Evolutionary conservation across 176 grass and related monocot species (phyloP).

Genomic region (Bonia amplexicaulis): DNA sequence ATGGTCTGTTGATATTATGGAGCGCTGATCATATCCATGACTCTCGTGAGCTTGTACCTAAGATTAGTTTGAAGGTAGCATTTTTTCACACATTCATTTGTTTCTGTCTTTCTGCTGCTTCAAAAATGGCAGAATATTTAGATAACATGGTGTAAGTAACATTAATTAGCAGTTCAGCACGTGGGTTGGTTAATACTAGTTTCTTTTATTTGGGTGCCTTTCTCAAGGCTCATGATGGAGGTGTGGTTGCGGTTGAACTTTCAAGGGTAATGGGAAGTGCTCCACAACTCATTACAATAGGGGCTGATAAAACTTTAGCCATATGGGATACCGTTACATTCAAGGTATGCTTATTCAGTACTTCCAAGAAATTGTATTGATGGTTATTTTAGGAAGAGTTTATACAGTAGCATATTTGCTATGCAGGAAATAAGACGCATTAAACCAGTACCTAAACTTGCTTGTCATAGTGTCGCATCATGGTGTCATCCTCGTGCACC

Average conservation of each 20-base stretch:
- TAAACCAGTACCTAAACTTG: conserved; percentile 94
- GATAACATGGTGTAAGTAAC: neutral
- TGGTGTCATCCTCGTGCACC: conserved; percentile 97
- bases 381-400: conserved; percentile 15
- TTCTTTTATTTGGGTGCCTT: conserved; percentile 17
- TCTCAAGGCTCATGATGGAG: conserved; percentile 89
- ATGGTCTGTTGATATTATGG: conserved; percentile 95
- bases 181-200: conserved; percentile 8
- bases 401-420: conserved; percentile 11
- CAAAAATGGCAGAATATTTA: conserved; percentile 9
- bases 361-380: conserved; percentile 11
- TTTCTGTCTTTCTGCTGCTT: conserved; percentile 7
- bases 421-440: conserved; percentile 93
- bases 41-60: conserved; percentile 89
- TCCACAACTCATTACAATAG: conserved; percentile 95
- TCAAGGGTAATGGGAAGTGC: conserved; percentile 94
- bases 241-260: conserved; percentile 94
- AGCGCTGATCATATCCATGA: conserved; percentile 94
- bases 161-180: neutral
- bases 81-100: neutral
- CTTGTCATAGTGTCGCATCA: conserved; percentile 98
- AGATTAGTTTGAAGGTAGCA: conserved; percentile 90
- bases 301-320: conserved; percentile 96
- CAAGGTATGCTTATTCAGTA: conserved; percentile 50
- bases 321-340: conserved; percentile 99